Evolutionary conservation across 371 early-diverging fungal genomes (phyloP), one percentile per base, ranked within the genome.

Genomic region (Apophysomyces ossiformis): DNA sequence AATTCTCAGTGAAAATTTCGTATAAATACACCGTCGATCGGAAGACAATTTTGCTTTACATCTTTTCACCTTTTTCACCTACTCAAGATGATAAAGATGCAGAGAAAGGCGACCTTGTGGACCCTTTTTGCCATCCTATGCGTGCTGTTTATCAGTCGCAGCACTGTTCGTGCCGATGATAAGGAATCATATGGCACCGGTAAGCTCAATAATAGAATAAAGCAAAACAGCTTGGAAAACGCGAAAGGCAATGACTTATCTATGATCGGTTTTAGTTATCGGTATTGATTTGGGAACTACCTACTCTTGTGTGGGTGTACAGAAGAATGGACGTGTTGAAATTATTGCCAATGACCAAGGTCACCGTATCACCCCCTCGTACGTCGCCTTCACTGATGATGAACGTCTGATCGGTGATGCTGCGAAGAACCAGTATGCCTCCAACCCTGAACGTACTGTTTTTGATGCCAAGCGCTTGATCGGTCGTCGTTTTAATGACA

Each of bases 261-360:
- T 61, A 65, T 35, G 41, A 8, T 50, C 60, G 50, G 32, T 26
- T 62, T 7, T 72, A 82, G 79, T 79, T 5, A 78, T 83, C 72
- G 81, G 81, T 77, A 80, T 80, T 57, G 99, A 99, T 89, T 86
- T 99, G 74, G 99, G 99, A 76, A 99, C 99, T 67, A 99, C 99
- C 73, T 97, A 99, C 89, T 97, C 99, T 57, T 99, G 98, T 78
- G 95, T 95, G 38, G 92, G 96, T 68, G 91, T 96, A 39, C 93
- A 94, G 71, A 94, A 93, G 79, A 90, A 86, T 69, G 95, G 97
- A 65, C 85, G 92, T 67, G 95, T 93, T 66, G 86, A 87, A 69
- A 93, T 94, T 70, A 88, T 94, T 67, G 86, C 88, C 73, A 92
- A 93, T 79, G 87, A 89, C 67, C 87, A 87, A 67, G 93, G 93